Evolutionary conservation across 2,329 filamentous ascomycete species (phyloP), one percentile per base, ranked within the genome.

Genomic region (Neobulgaria alba): DNA sequence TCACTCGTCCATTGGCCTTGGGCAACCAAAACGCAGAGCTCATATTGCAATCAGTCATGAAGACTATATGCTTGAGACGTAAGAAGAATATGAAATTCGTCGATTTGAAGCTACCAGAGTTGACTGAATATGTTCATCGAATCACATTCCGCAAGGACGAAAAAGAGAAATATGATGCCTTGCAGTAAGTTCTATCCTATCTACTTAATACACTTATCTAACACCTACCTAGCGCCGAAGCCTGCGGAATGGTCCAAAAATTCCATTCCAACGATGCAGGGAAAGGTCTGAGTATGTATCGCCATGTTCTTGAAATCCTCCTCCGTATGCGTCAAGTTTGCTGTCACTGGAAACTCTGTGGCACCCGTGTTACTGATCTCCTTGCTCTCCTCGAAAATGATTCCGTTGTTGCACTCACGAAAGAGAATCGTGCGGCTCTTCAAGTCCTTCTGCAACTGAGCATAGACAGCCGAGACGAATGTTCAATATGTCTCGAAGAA

Each of bases 31-130:
- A 69, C 23, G 81, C 79, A 10, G 78, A 77, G 35, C 61, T 71
- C 9, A 65, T 90, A 3, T 69, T 93, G 3, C 83, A 90, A 55
- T 72, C 77, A 4, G 69, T 94, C 33, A 89, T 94, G 77, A 71
- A 72, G n/a, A 79, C 83, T 14, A 73, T 94, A 34, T 92, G 85
- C 53, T 68, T 95, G 16, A 76, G 88, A 29, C 77, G 88, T 29
- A 82, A 79, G 61, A 95, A 95, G 59, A 81, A 90, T 41, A 94
- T 95, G 87, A 72, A 73, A 4, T 94, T 93, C 55, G 75, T 95
- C 38, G 85, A 94, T 50, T 67, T 94, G 15, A 82, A 79, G 47
- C 69, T 94, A 7, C 87, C 88, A 0, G 68, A 78, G 10, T 78
- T 93, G 55, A 81, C 78, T 1, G 86, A 90, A 56, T 88, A 82